Conservation (phyloP, 2,329 filamentous ascomycete species). For the Pyrenophora teres region DNA sequence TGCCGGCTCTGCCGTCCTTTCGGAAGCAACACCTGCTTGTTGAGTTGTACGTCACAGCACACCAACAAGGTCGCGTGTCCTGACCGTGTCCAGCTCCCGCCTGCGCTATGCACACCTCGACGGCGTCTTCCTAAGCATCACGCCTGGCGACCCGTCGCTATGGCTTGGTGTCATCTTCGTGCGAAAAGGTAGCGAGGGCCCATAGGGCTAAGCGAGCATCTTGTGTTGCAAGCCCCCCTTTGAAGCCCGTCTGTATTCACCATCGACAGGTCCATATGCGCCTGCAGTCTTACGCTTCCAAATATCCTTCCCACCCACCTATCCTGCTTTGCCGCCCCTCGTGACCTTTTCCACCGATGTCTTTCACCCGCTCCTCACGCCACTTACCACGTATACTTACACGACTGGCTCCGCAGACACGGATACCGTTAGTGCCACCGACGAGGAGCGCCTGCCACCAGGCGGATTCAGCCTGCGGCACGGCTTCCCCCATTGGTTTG, state of each 20-base stretch:
- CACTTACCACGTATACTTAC: slow-evolving; percentile 93
- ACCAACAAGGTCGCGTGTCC: slow-evolving; percentile 21
- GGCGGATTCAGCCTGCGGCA: slow-evolving; percentile 89
- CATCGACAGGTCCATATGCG: slow-evolving; percentile 76
- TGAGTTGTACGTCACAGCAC: slow-evolving; percentile 70
- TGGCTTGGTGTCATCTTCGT: slow-evolving; percentile 95
- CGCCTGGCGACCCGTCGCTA: slow-evolving; percentile 76
- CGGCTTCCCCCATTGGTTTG: slow-evolving; percentile 90
- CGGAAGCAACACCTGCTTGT: slow-evolving; percentile 77
- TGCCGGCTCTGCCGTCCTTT: slow-evolving; percentile 53
- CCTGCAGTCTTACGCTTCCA: slow-evolving; percentile 87
- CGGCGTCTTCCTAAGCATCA: slow-evolving; percentile 84
- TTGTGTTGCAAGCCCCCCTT: slow-evolving; percentile 10
- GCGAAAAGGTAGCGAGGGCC: slow-evolving; percentile 68
- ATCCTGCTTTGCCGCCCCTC: slow-evolving; percentile 78
- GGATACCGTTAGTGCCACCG: slow-evolving; percentile 80
- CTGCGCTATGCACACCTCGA: slow-evolving; percentile 82
- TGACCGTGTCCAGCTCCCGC: slow-evolving; percentile 64
- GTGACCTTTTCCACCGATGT: slow-evolving; percentile 91
- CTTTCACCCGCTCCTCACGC: slow-evolving; percentile 91
- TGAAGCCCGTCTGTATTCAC: slow-evolving; percentile 32
- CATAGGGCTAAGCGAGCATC: slow-evolving; percentile 19
- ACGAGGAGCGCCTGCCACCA: slow-evolving; percentile 81
- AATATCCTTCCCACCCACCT: slow-evolving; percentile 81
- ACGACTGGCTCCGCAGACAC: slow-evolving; percentile 73